Evolutionary conservation across 2,329 filamentous ascomycete genomes (phyloP), one percentile per base, ranked within the genome.

Genomic region (Endoconidiophora laricicola): DNA sequence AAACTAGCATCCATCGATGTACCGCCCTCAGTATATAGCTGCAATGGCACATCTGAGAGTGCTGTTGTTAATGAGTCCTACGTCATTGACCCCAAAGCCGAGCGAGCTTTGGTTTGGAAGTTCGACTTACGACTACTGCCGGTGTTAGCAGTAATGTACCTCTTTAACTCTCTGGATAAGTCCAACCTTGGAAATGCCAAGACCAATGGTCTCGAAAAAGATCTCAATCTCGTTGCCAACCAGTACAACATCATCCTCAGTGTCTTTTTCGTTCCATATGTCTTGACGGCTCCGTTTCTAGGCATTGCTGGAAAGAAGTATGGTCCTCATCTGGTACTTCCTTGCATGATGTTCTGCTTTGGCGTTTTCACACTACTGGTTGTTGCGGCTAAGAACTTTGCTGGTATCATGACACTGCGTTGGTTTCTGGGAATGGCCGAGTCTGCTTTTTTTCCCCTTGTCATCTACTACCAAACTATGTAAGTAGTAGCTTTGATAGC

Each of bases 241-340:
- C 72, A 84, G 61, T 85, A 86, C 66, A 86, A 85, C 62, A 72
- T 78, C 43, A 69, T 85, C 44, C 63, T 87, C 39, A 75, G 71
- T 55, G 78, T 87, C 55, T 87, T 87, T 68, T 87, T 83, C 62
- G 69, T 86, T 4, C 83, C 83, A 0, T 86, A 81, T 60, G 82
- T 86, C 48, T 59, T 86, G 39, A 80, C 78, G 48, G 81, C 81
- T 0, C 81, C 79, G 0, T 61, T 65, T 6, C 55, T 67, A 1
- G 64, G 65, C 42, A 79, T 86, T 62, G 61, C 83, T 9, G 81
- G 80, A 54, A 87, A 86, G 65, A 79, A 76, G 55, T 83, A 73
- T 58, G 81, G 81, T 0, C 77, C 83, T 0, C 72, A 75, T 46
- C 67, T 72, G 36, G 78, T 83, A 3, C 65, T 87, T n/a, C 79